Conservation (phyloP, 108 stramenopile genomes). For the Discostella pseudostelligera region DNA sequence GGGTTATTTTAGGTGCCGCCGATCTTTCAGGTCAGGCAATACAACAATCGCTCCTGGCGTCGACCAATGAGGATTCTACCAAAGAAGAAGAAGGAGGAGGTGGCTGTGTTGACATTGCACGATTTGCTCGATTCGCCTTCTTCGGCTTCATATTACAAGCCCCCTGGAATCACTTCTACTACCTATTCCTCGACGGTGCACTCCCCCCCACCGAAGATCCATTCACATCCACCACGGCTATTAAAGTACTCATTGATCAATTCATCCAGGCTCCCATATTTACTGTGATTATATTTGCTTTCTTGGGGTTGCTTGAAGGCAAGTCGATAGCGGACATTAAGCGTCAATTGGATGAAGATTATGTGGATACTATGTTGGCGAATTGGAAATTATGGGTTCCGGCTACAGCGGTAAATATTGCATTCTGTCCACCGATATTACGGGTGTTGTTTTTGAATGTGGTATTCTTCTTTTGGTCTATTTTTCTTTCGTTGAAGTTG, state of each 20-base stretch:
- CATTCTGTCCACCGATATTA: constrained; percentile 84
- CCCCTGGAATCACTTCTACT: constrained; percentile 94
- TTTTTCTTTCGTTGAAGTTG: constrained; percentile 83
- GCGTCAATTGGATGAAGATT: constrained; percentile 77
- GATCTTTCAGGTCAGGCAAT: constrained; percentile 81
- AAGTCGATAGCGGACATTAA: constrained; percentile 62
- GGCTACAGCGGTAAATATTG: constrained; percentile 88
- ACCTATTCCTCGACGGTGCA: constrained; percentile 78
- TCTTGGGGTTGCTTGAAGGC: constrained; percentile 85
- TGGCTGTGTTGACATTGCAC: constrained; percentile 52
- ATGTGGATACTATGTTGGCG: constrained; percentile 85
- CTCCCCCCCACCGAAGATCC: constrained; percentile 90
- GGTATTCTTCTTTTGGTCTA: constrained; percentile 94
- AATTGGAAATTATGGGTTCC: constrained; percentile 91
- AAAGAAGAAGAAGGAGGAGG: not conserved
- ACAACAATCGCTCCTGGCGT: constrained; percentile 30
- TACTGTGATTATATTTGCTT: constrained; percentile 88
- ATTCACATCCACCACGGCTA: constrained; percentile 74
- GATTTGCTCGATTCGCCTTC: constrained; percentile 78
- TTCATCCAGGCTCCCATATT: constrained; percentile 93
- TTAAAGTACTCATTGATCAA: constrained; percentile 91
- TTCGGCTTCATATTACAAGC: constrained; percentile 91
- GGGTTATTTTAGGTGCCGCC: constrained; percentile 84
- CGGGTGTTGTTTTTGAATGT: constrained; percentile 89
- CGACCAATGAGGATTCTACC: not conserved